Base-by-base conservation (phyloP, 2,329 filamentous ascomycete species). In the Cercospora janseana region DNA sequence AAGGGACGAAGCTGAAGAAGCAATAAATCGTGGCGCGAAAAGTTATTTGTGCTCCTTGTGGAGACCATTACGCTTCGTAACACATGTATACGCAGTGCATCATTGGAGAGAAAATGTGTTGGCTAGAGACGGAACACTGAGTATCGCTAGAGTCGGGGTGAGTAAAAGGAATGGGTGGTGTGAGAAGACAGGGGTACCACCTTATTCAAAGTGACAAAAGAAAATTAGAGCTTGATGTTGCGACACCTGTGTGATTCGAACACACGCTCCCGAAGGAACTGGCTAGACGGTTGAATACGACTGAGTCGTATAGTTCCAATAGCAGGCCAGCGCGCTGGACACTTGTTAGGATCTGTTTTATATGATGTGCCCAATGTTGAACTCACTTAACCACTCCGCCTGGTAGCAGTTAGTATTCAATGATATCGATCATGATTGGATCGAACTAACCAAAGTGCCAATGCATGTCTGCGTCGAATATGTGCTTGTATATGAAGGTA, bases 181-280 rank as follows among this genome's bases (percentile, higher is more conserved):
- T 32, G 29, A 15, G n/a, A 32, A 32, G 16, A 31, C 12, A 13
- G n/a, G 5, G n/a, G n/a, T n/a, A n/a, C n/a, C n/a, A n/a, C n/a
- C n/a, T n/a, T 13, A 8, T 15, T 15, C 6, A 45, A 38, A 46
- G 12, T 10, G 10, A 12, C 13, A 21, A 43, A 49, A 26, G 37
- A 49, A 29, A n/a, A 10, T 10, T 27, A 23, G 31, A 46, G 27
- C 16, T 18, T 26, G 31, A 42, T 49, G 47, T 31, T 16, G 26
- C 35, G 45, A 54, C 52, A 57, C 55, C 55, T 57, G 55, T 52
- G 55, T 51, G 55, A 57, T 57, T 57, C 51, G 55, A 57, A 57
- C 52, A 49, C 18, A 51, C 49, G 49, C 42, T 41, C 49, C 46
- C 38, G 47, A 50, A 50, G 54, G 50, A 53, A 56, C 47, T 56